These are phyloP conservation scores for Brassica nigra DNA, from an alignment of 345 rosid species.

Conservation along the genomic window DNA sequence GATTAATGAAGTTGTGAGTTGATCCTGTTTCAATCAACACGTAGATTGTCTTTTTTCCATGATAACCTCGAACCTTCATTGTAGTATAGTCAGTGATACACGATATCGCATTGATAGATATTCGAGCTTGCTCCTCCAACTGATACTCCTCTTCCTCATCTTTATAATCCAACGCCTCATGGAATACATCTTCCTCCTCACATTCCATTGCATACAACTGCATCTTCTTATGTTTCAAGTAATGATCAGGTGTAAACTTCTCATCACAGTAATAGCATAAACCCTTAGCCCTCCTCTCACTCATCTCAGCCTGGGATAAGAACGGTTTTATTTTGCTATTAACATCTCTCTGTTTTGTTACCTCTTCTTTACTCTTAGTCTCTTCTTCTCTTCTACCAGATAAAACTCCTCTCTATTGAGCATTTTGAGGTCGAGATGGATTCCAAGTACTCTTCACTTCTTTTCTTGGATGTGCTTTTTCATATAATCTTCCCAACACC, in stretches of 20 bases:
- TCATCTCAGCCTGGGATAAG: too few species aligned
- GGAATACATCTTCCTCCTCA: neutral
- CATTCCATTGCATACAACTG: neutral
- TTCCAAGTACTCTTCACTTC: neutral
- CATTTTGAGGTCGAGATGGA: too few species aligned
- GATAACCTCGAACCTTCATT: neutral
- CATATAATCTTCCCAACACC: neutral
- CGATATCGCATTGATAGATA: neutral
- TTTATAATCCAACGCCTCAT: neutral
- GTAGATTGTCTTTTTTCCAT: too few species aligned
- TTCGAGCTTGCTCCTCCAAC: neutral
- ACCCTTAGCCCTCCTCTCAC: neutral
- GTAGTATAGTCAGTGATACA: neutral
- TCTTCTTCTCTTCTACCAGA: neutral
- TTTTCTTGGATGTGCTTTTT: neutral
- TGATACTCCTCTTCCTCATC: neutral
- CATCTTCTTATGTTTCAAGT: neutral
- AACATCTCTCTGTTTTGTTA: too few species aligned
- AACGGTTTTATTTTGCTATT: neutral
- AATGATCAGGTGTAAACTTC: neutral
- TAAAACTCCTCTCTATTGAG: neutral
- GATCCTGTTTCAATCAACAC: neutral
- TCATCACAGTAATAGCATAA: neutral
- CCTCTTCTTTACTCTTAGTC: too few species aligned
- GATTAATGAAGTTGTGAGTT: neutral